A percentile compares a stretch with the other conserved stretches of the same genome.
Evolutionary conservation across 768 basidiomycete species (phyloP).

Genomic region (Leccinum disarticulatum): DNA sequence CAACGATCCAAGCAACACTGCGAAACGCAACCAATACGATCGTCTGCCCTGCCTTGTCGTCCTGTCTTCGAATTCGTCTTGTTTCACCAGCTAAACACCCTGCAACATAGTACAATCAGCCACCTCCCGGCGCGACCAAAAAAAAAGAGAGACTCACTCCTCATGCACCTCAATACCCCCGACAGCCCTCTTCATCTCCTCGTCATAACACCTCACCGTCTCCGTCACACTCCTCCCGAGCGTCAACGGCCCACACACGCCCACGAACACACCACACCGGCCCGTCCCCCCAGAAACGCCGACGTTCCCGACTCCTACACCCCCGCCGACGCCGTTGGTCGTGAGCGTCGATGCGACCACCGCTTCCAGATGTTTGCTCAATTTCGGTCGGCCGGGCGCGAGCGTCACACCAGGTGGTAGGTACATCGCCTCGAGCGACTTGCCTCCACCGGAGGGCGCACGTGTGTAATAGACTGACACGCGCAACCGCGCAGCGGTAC

Average conservation of each 20-base stretch:
- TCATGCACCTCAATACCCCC: background rate
- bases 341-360: slow-evolving; percentile 34
- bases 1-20: no score
- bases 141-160: background rate
- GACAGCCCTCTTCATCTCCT: background rate
- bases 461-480: slow-evolving; percentile 62
- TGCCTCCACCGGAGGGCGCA: slow-evolving; percentile 20
- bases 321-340: no score
- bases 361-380: slow-evolving; percentile 45
- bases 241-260: slow-evolving; percentile 41
- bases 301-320: background rate
- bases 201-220: slow-evolving; percentile 23
- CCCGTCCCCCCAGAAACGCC: slow-evolving; percentile 26
- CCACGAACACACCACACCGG: slow-evolving; percentile 39
- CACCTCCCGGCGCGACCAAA: background rate
- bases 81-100: background rate
- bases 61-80: background rate
- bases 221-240: slow-evolving; percentile 34
- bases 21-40: no score
- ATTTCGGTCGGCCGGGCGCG: slow-evolving; percentile 51
- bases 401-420: slow-evolving; percentile 44
- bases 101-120: background rate
- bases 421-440: slow-evolving; percentile 26
- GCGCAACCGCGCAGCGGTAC: slow-evolving; percentile 43
- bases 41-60: no score